A percentile compares a stretch with the other conserved stretches of the same genome.
Conservation (phyloP, 768 basidiomycete genomes). For the Rhizopogon salebrosus region DNA sequence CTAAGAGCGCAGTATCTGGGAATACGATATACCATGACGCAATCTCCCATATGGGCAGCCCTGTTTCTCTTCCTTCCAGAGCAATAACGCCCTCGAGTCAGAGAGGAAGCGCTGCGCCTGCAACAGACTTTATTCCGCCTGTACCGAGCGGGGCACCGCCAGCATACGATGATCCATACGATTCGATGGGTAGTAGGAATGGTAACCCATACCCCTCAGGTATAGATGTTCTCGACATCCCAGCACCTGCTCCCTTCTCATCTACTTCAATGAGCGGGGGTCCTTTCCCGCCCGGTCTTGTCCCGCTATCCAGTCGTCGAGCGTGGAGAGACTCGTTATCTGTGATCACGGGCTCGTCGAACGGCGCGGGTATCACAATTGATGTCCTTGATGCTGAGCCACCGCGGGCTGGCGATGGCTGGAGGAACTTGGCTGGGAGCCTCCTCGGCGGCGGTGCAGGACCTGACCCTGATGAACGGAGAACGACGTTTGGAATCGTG, state of each 20-base stretch:
- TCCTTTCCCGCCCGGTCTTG: constrained; percentile 35
- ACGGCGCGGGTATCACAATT: constrained; percentile 34
- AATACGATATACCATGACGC: constrained; percentile 64
- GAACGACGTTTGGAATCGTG: constrained; percentile 63
- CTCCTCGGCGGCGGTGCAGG: constrained; percentile 12
- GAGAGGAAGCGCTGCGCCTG: constrained; percentile 12
- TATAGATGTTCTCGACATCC: constrained; percentile 49
- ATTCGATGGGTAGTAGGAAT: constrained; percentile 18
- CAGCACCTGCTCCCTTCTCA: constrained; percentile 52
- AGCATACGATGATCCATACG: constrained; percentile 28
- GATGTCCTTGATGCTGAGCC: constrained; percentile 70
- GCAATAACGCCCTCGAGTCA: constrained; percentile 41
- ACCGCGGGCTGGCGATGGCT: constrained; percentile 53
- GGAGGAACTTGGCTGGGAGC: constrained; percentile 50
- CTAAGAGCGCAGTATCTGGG: constrained; percentile 46
- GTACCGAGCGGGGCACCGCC: constrained; percentile 23
- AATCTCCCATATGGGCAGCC: constrained; percentile 39
- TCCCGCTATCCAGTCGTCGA: constrained; percentile 19
- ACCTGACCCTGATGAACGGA: constrained; percentile 27
- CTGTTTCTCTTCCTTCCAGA: constrained; percentile 35
- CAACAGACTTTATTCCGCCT: constrained; percentile 7
- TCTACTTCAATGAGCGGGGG: constrained; percentile 28
- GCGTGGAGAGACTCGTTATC: constrained; percentile 31
- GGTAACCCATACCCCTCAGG: constrained; percentile 21
- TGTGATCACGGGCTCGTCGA: constrained; percentile 26